Conservation (phyloP, 2,329 filamentous ascomycete genomes). For the Didymellaceae sp. region DNA sequence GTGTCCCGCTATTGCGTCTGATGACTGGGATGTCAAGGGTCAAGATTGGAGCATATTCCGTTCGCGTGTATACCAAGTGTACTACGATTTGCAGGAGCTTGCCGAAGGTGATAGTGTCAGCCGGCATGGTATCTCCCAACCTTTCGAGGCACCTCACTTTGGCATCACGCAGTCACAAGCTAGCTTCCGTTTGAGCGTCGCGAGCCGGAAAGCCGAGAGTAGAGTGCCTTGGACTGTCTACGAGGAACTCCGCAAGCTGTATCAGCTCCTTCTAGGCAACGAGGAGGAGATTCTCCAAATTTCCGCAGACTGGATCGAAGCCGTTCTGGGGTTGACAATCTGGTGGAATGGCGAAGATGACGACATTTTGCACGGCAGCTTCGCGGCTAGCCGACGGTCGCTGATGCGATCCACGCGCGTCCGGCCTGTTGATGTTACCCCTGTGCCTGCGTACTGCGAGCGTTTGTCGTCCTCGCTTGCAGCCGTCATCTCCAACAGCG, state of each 20-base stretch:
- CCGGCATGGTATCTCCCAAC: conserved; percentile 50
- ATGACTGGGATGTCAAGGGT: conserved; percentile 83
- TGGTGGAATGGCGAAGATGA: conserved; percentile 88
- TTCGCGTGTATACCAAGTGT: conserved; percentile 71
- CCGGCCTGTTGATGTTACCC: conserved; percentile 58
- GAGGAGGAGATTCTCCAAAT: conserved; percentile 75
- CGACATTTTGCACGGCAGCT: conserved; percentile 50
- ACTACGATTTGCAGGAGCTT: conserved; percentile 75
- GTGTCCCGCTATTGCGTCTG: conserved; percentile 70
- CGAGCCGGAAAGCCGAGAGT: conserved; percentile 76
- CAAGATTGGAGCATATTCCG: conserved; percentile 86
- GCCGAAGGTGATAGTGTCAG: conserved; percentile 73
- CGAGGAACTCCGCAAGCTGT: conserved; percentile 80
- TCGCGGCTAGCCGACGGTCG: conserved; percentile 54
- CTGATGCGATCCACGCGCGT: conserved; percentile 50
- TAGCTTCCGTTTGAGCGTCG: conserved; percentile 70
- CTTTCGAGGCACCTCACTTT: conserved; percentile 53
- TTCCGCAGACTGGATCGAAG: conserved; percentile 91
- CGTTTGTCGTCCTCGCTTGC: conserved; percentile 76
- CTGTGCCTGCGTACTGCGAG: conserved; percentile 73
- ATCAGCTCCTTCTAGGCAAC: conserved; percentile 80
- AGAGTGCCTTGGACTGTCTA: conserved; percentile 90
- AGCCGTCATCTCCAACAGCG: conserved; percentile 67
- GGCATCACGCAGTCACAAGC: conserved; percentile 53
- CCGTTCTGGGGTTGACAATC: conserved; percentile 78